A percentile compares a stretch with the other conserved stretches of the same genome.
Conservation (phyloP, 805 yeast species). For the Torulaspora quercuum region DNA sequence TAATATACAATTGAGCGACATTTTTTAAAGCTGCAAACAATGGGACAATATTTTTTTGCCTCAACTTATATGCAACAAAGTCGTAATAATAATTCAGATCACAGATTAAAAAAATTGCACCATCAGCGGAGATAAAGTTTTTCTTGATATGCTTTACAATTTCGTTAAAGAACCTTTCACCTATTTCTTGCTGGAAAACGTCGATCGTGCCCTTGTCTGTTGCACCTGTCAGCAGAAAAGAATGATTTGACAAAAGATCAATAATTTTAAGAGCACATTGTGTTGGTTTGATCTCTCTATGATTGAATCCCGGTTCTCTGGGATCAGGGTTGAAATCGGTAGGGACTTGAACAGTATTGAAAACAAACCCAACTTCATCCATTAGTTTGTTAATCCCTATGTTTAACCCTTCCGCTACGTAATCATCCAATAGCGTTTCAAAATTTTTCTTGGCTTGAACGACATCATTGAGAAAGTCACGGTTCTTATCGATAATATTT, state of each 20-base stretch:
- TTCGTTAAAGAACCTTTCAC: slow-evolving; percentile 74
- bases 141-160: slow-evolving; percentile 74
- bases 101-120: slow-evolving; percentile 77
- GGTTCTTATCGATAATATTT: slow-evolving; percentile 59
- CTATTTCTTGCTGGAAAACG: slow-evolving; percentile 91
- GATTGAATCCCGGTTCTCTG: slow-evolving; percentile 12
- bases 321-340: slow-evolving; percentile 58
- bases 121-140: slow-evolving; percentile 68
- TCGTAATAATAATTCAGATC: slow-evolving; percentile 78
- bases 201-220: slow-evolving; percentile 87
- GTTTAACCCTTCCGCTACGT: slow-evolving; percentile 89
- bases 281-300: slow-evolving; percentile 47
- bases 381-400: slow-evolving; percentile 87
- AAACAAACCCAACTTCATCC: slow-evolving; percentile 68
- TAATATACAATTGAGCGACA: slow-evolving; percentile 78
- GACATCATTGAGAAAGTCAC: slow-evolving; percentile 73
- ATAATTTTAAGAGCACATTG: slow-evolving; percentile 64
- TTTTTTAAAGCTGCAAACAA: slow-evolving; percentile 76
- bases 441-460: slow-evolving; percentile 76
- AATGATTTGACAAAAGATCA: slow-evolving; percentile 62
- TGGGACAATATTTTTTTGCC: slow-evolving; percentile 66
- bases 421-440: slow-evolving; percentile 78
- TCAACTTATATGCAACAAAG: slow-evolving; percentile 57
- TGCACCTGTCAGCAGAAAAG: slow-evolving; percentile 68
- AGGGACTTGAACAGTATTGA: slow-evolving; percentile 52